Base-by-base conservation (phyloP, 2,329 filamentous ascomycete species). In the Penicillium sp. region DNA sequence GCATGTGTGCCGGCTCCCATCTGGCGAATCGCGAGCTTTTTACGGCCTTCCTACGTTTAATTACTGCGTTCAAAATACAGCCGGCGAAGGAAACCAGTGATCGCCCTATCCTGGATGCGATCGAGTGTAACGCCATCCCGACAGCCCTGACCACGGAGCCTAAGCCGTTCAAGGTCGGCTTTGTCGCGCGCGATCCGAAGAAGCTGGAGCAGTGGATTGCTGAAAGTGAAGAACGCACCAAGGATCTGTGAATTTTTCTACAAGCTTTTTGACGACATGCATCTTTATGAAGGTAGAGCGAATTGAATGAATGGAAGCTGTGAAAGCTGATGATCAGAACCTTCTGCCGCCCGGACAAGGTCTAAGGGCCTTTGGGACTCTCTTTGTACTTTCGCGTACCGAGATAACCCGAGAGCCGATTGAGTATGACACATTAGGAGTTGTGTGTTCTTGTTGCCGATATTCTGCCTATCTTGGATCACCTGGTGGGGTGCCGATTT, bases 1-100 rank as follows among this genome's bases (percentile, higher is more conserved):
- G 82, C 32, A 83, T 84, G 77, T 86, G 82, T 60, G 79, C 78
- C 0, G 83, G 83, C 15, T 80, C 77, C 1, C 82, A 84, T 56
- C 73, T 86, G 7, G 83, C 79, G 3, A 84, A 84, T 62, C 76
- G 82, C 2, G 80, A 84, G 61, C 75, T 85, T 0, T 86, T 78
- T 67, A 81, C 79, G 1, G 79, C 79, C 0, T 83, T 81, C 52
- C 67, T 84, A 28, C 74, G 82, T 0, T 67, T 85, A 33, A 78
- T 85, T 52, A 78, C 75, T 0, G 80, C 81, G 0, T 84, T 84
- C 56, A 66, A 77, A 24, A 78, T 85, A 48, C 67, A 75, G 2
- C 72, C 76, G 0, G 72, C 78, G 0, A 70, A 73, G 39, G 64
- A 80, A 23, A 47, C 58, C 1, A 67, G 64, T 2, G 79, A 82